phyloP scores from a whole-genome alignment of 306 rosid genomes.

The Vachellia collinsii region DNA sequence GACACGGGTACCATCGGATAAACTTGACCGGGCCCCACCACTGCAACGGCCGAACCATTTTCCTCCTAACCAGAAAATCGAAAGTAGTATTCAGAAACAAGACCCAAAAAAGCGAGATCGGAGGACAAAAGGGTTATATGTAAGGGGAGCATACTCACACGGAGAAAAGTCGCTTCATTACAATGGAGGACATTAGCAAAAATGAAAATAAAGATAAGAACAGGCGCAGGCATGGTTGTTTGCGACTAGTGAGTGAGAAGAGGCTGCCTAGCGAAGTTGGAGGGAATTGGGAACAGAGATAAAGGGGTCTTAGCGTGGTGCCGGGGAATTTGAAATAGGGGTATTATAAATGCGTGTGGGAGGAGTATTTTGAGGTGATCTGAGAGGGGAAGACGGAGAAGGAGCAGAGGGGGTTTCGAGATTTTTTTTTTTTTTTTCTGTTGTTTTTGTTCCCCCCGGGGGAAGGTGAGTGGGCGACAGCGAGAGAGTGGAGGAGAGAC shows the following conservation, averaged over 20 bases:
- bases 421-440: neutral
- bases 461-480: neutral
- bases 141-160: constrained; percentile 52
- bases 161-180: constrained; percentile 54
- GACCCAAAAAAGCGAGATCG: neutral
- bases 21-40: neutral
- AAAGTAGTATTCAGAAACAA: constrained; percentile 34
- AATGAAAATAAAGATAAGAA: constrained; percentile 61
- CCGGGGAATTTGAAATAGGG: constrained; percentile 39
- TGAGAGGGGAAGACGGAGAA: neutral
- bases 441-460: neutral
- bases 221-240: constrained; percentile 59
- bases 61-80: constrained; percentile 55
- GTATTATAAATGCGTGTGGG: constrained; percentile 41
- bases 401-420: neutral
- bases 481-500: neutral
- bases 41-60: constrained; percentile 61
- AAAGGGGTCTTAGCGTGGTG: constrained; percentile 33
- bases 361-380: constrained; percentile 23
- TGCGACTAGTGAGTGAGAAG: constrained; percentile 43
- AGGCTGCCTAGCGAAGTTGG: constrained; percentile 33
- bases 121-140: constrained; percentile 24
- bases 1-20: constrained; percentile 64
- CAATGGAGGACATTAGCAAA: constrained; percentile 34
- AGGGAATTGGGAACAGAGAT: constrained; percentile 34